These are phyloP conservation scores for Apiospora marii DNA, from an alignment of 2,329 filamentous ascomycete species.

Conservation along the genomic window DNA sequence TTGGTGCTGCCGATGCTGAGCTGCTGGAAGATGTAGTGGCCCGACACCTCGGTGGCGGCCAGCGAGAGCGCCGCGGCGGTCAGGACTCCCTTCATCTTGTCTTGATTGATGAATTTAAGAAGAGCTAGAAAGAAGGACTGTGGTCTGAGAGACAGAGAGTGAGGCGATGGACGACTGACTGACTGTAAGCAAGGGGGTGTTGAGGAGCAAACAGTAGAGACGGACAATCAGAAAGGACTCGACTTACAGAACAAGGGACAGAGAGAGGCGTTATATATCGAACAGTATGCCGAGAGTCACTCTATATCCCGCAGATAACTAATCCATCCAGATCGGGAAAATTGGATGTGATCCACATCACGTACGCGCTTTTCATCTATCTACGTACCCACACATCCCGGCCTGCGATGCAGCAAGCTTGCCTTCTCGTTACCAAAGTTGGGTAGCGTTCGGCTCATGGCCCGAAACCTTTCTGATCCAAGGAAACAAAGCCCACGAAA, in stretches of 20 bases:
- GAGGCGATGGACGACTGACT: slow-evolving; percentile 4
- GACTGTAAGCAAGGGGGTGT: neutral
- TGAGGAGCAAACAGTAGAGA: neutral
- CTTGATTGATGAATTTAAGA: neutral
- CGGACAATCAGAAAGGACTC: neutral
- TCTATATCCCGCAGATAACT: neutral
- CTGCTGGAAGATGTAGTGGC: slow-evolving; percentile 53
- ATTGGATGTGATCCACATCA: slow-evolving; percentile 2
- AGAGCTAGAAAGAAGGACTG: too few relatives aligned
- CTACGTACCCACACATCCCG: neutral
- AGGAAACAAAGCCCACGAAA: neutral
- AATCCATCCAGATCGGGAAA: neutral
- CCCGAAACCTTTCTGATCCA: neutral
- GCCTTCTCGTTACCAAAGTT: neutral
- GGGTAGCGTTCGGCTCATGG: slow-evolving; percentile 16
- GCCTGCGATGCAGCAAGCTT: neutral
- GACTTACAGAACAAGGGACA: neutral
- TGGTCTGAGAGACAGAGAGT: neutral
- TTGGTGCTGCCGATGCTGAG: slow-evolving; percentile 43
- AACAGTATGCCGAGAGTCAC: neutral
- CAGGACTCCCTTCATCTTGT: slow-evolving; percentile 44
- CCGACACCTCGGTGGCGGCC: slow-evolving; percentile 43
- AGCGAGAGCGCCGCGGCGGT: slow-evolving; percentile 40
- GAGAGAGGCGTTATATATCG: neutral
- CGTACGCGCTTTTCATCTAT: neutral